A percentile compares a stretch with the other conserved stretches of the same genome.
These are phyloP conservation scores for Ailanthus altissimus DNA, from an alignment of 345 rosid genomes.

Conservation along the genomic window DNA sequence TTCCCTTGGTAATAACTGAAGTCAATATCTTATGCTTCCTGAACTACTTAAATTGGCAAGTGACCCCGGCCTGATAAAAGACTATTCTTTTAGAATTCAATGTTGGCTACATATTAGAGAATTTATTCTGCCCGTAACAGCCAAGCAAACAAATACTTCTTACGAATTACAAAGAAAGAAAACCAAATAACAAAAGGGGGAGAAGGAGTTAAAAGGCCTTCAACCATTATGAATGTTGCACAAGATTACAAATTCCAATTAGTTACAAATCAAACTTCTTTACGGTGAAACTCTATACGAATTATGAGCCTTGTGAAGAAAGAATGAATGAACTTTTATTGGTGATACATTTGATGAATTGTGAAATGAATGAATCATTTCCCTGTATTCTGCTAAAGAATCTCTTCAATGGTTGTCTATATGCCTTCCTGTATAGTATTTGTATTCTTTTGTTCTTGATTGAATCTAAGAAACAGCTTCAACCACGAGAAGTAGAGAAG, in stretches of 20 bases:
- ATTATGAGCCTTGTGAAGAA: not conserved
- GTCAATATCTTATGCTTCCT: too few species aligned
- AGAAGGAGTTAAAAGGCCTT: not conserved
- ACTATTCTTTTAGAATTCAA: not conserved
- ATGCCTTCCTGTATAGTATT: not conserved
- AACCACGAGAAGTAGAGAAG: not conserved
- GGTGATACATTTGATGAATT: not conserved
- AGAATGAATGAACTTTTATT: not conserved
- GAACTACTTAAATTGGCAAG: too few species aligned
- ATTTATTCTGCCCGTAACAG: not conserved
- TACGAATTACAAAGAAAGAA: not conserved
- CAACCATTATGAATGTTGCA: not conserved
- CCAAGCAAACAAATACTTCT: not conserved
- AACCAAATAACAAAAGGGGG: not conserved
- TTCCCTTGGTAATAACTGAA: too few species aligned
- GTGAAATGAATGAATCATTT: not conserved
- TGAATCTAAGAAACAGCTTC: slow-evolving; percentile 1
- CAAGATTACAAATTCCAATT: not conserved
- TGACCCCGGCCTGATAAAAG: too few species aligned
- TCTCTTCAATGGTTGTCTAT: not conserved
- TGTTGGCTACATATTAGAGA: not conserved
- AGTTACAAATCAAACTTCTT: not conserved
- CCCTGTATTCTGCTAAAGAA: not conserved
- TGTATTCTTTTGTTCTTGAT: not conserved
- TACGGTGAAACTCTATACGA: not conserved